Conservation (phyloP, 192 early-diverging fungal species). For the Spinellus fusiger region DNA sequence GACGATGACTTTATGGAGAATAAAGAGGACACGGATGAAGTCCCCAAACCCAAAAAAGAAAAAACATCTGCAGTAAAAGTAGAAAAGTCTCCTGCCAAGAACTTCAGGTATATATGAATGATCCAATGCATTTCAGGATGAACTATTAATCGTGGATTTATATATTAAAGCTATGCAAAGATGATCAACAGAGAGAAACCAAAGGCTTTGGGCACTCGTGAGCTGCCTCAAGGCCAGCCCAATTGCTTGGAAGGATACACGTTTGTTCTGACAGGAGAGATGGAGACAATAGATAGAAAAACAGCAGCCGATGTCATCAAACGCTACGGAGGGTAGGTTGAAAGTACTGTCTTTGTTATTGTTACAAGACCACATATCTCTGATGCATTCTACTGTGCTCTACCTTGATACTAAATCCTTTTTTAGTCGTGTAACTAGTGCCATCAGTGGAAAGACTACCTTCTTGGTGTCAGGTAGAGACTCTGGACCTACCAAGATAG, state of each 20-base stretch:
- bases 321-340: constrained; percentile 71
- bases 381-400: neutral
- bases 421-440: constrained; percentile 62
- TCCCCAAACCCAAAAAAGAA: no score
- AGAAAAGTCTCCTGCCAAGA: no score
- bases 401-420: neutral
- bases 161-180: constrained; percentile 10
- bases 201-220: constrained; percentile 24
- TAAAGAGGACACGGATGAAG: no score
- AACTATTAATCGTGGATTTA: no score
- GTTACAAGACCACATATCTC: neutral
- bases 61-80: no score
- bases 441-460: constrained; percentile 75
- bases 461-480: constrained; percentile 86
- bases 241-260: constrained; percentile 51
- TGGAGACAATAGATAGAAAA: constrained; percentile 67
- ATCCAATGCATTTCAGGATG: no score
- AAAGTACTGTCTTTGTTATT: constrained; percentile 3
- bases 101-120: no score
- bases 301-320: constrained; percentile 80
- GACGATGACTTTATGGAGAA: no score
- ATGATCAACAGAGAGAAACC: constrained; percentile 21
- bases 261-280: constrained; percentile 95
- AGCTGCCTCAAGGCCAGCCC: constrained; percentile 14
- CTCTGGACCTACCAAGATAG: constrained; percentile 77